Evolutionary conservation across 768 basidiomycete species (phyloP).

Genomic region (Hemileccinum impolitum): DNA sequence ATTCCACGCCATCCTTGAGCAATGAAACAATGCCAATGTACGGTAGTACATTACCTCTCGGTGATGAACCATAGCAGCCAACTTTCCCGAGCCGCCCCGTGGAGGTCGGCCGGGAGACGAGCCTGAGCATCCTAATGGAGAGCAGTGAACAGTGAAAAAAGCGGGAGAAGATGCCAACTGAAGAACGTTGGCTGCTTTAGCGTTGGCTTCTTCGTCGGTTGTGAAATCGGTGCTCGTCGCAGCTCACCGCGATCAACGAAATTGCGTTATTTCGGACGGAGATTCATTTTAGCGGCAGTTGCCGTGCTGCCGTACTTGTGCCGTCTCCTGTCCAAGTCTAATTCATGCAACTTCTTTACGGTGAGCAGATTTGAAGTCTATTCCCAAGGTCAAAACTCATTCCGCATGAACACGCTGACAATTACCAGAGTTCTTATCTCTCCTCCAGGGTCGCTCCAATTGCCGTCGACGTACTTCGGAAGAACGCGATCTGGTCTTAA

Average conservation of each 20-base stretch:
- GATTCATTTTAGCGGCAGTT: slow-evolving; percentile 13
- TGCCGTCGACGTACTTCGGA: no score
- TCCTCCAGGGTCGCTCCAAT: no score
- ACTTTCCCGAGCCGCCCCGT: slow-evolving; percentile 70
- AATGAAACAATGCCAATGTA: not conserved
- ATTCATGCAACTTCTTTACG: no score
- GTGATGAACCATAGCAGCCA: slow-evolving; percentile 39
- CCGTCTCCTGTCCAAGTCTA: no score
- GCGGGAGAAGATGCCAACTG: slow-evolving; percentile 22
- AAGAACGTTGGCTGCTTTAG: slow-evolving; percentile 4
- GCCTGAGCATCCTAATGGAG: slow-evolving; percentile 54
- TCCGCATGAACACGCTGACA: no score
- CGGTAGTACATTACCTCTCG: slow-evolving; percentile 25
- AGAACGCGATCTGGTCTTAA: no score
- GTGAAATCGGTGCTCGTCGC: slow-evolving; percentile 39
- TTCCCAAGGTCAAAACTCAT: no score
- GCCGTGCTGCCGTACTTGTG: slow-evolving; percentile 4
- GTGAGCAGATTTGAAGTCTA: no score
- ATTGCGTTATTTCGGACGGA: slow-evolving; percentile 20
- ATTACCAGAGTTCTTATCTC: no score
- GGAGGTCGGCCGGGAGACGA: slow-evolving; percentile 65
- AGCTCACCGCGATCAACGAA: slow-evolving; percentile 36
- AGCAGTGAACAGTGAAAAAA: slow-evolving; percentile 16
- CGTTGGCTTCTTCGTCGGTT: slow-evolving; percentile 14
- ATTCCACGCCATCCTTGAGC: slow-evolving; percentile 3